Base-by-base conservation (phyloP, 768 basidiomycete species). In the Suillus sp. region DNA sequence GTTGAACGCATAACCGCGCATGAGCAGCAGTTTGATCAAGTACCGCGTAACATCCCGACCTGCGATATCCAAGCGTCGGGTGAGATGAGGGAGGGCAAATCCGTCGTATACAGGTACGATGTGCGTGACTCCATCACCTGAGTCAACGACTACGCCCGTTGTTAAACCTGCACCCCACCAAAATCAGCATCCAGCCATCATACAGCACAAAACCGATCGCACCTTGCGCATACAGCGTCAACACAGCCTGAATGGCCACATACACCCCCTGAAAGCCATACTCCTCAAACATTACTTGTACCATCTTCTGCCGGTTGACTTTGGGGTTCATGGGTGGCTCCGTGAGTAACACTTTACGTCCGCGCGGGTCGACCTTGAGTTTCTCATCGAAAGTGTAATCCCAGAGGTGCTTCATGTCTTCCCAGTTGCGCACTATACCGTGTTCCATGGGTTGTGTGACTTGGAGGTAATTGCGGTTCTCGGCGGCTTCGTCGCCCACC, bases 1-100 rank as follows among this genome's bases (percentile, higher is more conserved):
- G 79, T 99, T 99, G 85, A 99, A 99, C 1, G 97, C 97, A 76
- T 99, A 99, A n/a, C 97, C 97, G n/a, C 96, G 89, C 96, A 98
- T 98, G 69, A 99, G 86, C 38, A 99, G 83, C n/a, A 99, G 84
- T 79, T 99, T 99, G 86, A 99, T 99, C 77, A 99, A 82, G 78
- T 99, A 99, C 70, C 95, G 88, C 53, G 97, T 99, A 54, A 99
- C 97, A 74, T 99, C 97, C 67, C 97, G 88, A 22, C 97, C 97
- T 60, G 97, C 97, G 69, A 99, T 98, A 72, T 99, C 97, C 64
- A 99, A 82, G 65, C 97, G 90, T 43, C 91, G 86, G 2, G 95
- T 99, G 51, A 99, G 83, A 76, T 99, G 97, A 1, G 96, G 96
- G 57, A 99, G 86, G 2, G 96, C 89, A 73, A 90, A 99, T 35